Evolutionary conservation across 106 monocot genomes (phyloP), one percentile per base, ranked within the genome.

Genomic region (Apostasia shenzhenica): DNA sequence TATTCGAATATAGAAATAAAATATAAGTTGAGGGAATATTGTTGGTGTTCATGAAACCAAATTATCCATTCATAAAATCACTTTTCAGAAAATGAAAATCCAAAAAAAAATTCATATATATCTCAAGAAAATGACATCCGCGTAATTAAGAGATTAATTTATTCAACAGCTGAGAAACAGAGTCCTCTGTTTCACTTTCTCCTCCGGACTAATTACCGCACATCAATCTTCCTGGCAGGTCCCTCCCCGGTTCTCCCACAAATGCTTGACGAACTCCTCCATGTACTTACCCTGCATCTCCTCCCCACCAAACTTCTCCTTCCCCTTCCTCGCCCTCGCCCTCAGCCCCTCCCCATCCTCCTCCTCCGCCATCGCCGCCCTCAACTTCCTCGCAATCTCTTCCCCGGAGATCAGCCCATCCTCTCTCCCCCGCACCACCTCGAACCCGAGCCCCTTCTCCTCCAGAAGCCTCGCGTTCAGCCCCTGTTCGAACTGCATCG

Each of bases 381-480:
- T 61, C 72, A 72, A 48, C 2, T n/a, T 38, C 52, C 45, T 71
- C 10, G 61, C 61, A 61, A 72, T 57, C 5, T 3, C 72, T 8
- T 48, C 48, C 41, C 42, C 72, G 12, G 48, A 45, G 26, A 63
- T 41, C 44, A 3, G 6, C 7, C 70, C 70, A 62, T 72, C 61
- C 45, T 72, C 49, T 4, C 14, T 45, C 1, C 41, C 39, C 40
- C 72, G 50, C 2, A 47, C 11, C 11, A 72, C 61, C 62, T 63
- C 61, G 37, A 37, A 7, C 4, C 61, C 61, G 2, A 40, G 6
- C 0, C 61, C 61, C 8, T 40, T 61, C 61, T 62, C 72, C 41
- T 8, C 26, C 8, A 72, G 11, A 14, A 61, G 43, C 62, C 62
- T 72, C 37, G 72, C 72, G 50, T 72, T 72, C 42, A 72, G 8